These are phyloP conservation scores for Oleoguttula mirabilis DNA, from an alignment of 495 filamentous ascomycete species.

Conservation along the genomic window DNA sequence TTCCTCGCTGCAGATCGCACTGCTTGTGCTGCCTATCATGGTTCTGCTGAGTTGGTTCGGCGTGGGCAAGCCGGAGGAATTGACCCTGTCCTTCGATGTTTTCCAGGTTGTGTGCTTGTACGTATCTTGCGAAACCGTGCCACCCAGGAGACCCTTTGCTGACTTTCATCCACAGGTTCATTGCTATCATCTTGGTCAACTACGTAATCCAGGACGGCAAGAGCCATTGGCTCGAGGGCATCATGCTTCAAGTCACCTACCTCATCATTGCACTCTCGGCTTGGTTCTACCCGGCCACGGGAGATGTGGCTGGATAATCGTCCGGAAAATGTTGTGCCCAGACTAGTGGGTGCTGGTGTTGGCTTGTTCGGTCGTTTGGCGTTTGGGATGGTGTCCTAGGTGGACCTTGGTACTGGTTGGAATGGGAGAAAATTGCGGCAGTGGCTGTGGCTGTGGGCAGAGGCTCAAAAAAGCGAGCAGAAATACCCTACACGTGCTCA, in stretches of 20 bases:
- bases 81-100: constrained; percentile 25
- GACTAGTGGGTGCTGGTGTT: no score
- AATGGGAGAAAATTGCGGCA: no score
- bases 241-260: constrained; percentile 28
- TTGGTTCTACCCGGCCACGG: constrained; percentile 27
- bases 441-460: no score
- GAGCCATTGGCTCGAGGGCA: constrained; percentile 31
- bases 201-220: constrained; percentile 25
- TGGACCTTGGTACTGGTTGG: no score
- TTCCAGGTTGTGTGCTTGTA: constrained; percentile 23
- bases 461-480: no score
- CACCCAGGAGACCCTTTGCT: background rate
- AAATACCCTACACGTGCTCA: no score
- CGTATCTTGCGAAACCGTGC: no score
- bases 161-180: no score
- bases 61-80: constrained; percentile 14
- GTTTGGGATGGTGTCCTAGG: no score
- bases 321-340: no score
- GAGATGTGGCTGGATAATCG: constrained; percentile 12
- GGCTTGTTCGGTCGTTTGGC: no score
- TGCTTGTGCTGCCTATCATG: constrained; percentile 23
- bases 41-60: constrained; percentile 25
- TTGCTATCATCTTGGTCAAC: constrained; percentile 23
- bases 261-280: constrained; percentile 31
- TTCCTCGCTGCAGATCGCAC: constrained; percentile 26